Conservation (phyloP, 257 asterid genomes). For the Fraxinus anomala region DNA sequence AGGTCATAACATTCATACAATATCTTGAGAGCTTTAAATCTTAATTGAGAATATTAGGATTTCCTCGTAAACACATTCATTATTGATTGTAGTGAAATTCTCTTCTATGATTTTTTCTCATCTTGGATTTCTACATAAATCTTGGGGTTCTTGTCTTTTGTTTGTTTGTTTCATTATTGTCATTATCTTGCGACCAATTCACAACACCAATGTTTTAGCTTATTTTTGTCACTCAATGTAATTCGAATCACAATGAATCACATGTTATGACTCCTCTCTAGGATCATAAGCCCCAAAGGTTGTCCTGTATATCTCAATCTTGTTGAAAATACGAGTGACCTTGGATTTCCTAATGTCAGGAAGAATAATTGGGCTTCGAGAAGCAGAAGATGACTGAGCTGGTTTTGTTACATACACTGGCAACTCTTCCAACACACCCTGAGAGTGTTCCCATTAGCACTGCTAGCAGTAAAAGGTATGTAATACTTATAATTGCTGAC, state of each 20-base stretch:
- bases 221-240: not conserved
- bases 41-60: no score
- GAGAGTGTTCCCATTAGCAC: constrained; percentile 95
- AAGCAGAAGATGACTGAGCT: constrained; percentile 58
- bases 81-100: no score
- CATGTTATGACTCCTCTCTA: not conserved
- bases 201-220: no score
- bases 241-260: not conserved
- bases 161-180: no score
- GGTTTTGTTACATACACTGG: constrained; percentile 55
- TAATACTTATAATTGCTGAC: no score
- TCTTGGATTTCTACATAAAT: no score
- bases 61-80: no score
- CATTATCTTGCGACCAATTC: no score
- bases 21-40: no score
- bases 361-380: constrained; percentile 98
- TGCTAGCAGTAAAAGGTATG: constrained; percentile 55
- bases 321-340: constrained; percentile 1
- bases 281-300: not conserved
- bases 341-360: constrained; percentile 48
- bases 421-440: constrained; percentile 92
- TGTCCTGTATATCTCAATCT: not conserved
- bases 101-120: no score
- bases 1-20: no score
- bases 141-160: no score